Base-by-base conservation (phyloP, 768 basidiomycete genomes). In the Mycena chlorophos region DNA sequence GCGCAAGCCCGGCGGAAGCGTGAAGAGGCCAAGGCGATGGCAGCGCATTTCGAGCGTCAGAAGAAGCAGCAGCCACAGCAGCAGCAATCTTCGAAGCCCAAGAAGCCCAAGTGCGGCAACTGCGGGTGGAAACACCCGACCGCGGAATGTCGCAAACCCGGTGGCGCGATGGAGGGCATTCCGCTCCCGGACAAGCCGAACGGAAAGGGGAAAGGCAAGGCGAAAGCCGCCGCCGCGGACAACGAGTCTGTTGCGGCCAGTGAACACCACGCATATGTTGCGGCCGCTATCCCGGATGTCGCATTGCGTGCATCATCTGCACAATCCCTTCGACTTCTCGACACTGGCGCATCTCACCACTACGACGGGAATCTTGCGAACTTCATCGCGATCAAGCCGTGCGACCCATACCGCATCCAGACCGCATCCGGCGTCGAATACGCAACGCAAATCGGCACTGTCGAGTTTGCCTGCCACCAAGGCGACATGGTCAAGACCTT, bases 11-110 rank as follows among this genome's bases (percentile, higher is more conserved):
- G 34, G 25, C 52, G 52, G 39, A 46, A 53, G 30, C 52, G 52
- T 30, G 52, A 53, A 29, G 52, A 53, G 43, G 52, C 52, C 8
- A 53, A 46, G 52, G 52, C 52, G 26, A 53, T 53, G 52, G 52
- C 42, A 37, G 52, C 52, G 3, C 31, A 49, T 29, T 54, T 54
- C 23, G 47, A 49, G 46, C 47, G 45, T 29, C 45, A 54, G 29
- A 46, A 47, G 34, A 34, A 46, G 53, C 43, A 54, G 31, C 43
- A 48, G 45, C 31, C 29, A 13, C 6, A 52, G 8, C 51, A 28
- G 51, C 38, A 43, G 38, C 34, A 17, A 19, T 31, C 37, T n/a
- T 31, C 42, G 38, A 14, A 28, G 34, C 43, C 43, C 25, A 49
- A 40, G 17, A 49, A 31, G 53, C 22, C 26, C n/a, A 52, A 19